Percentiles rank a stretch among this genome's conserved stretches.
These are phyloP conservation scores for Pythium oligandrum DNA, from an alignment of 352 stramenopile species.

Conservation along the genomic window DNA sequence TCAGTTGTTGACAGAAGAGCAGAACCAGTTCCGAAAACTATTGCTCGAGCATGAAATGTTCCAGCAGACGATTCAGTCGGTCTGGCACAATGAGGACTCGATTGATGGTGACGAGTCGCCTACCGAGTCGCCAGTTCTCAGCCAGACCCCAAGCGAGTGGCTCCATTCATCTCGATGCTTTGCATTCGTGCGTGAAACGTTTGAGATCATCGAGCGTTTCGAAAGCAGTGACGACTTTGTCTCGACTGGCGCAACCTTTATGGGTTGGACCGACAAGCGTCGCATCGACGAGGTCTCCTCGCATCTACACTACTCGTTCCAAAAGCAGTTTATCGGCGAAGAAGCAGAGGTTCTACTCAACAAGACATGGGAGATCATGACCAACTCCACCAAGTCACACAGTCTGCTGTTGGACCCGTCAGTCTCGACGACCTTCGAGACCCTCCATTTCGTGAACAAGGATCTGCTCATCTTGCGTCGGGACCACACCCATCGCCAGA, in stretches of 20 bases:
- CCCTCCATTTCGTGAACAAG: constrained; percentile 49
- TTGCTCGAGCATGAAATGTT: constrained; percentile 17
- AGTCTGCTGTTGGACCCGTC: constrained; percentile 40
- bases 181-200: constrained; percentile 52
- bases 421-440: constrained; percentile 37
- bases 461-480: constrained; percentile 52
- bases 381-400: constrained; percentile 32
- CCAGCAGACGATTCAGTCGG: constrained; percentile 15
- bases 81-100: constrained; percentile 18
- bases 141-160: constrained; percentile 19
- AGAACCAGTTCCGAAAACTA: constrained; percentile 18
- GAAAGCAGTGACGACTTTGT: constrained; percentile 10
- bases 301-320: constrained; percentile 18
- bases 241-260: constrained; percentile 12
- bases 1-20: constrained; percentile 35
- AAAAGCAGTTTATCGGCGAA: constrained; percentile 17
- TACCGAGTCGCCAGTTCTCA: neutral
- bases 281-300: constrained; percentile 12
- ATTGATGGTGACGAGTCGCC: constrained; percentile 15
- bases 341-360: constrained; percentile 15
- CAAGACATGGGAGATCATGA: constrained; percentile 17
- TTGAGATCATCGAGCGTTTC: constrained; percentile 36
- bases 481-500: constrained; percentile 38
- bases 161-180: constrained; percentile 22
- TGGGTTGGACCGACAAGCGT: constrained; percentile 19